A percentile compares a stretch with the other conserved stretches of the same genome.
Evolutionary conservation across 345 rosid species (phyloP).

Genomic region (Isatis tinctoria): DNA sequence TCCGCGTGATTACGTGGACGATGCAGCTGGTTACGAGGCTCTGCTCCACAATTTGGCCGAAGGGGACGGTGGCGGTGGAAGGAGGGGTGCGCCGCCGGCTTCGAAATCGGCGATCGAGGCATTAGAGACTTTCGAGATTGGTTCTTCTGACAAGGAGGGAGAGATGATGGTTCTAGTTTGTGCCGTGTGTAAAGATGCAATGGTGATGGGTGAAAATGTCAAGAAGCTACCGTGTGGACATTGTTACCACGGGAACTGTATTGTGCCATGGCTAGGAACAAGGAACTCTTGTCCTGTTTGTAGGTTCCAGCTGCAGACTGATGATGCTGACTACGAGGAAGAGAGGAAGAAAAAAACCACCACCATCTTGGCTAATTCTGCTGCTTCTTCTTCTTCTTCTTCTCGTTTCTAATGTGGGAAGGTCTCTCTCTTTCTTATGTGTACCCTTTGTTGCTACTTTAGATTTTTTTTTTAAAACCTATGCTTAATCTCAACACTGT

Average conservation of each 20-base stretch:
- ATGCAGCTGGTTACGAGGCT: constrained; percentile 57
- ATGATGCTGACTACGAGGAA: constrained; percentile 65
- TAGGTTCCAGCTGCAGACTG: constrained; percentile 61
- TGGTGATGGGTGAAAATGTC: constrained; percentile 46
- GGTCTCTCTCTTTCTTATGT: background rate
- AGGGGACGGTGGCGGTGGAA: constrained; percentile 38
- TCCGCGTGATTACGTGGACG: constrained; percentile 57
- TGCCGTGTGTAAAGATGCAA: constrained; percentile 60
- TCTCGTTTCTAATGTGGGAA: constrained; percentile 7
- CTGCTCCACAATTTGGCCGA: constrained; percentile 66
- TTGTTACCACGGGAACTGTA: constrained; percentile 62
- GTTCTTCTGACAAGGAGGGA: constrained; percentile 19
- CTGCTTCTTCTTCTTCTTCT: constrained; percentile 8
- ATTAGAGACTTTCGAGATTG: constrained; percentile 41
- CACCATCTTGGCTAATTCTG: background rate
- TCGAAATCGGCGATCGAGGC: constrained; percentile 42
- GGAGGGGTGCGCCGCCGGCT: constrained; percentile 75
- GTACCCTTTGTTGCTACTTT: background rate
- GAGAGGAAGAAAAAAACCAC: constrained; percentile 41
- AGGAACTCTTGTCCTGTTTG: constrained; percentile 76
- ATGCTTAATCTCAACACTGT: background rate
- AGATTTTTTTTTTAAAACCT: too few species aligned
- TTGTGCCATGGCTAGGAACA: constrained; percentile 64
- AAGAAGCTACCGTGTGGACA: constrained; percentile 66
- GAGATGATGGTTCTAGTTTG: constrained; percentile 29